Conservation (phyloP, 1,139 yeast genomes). For the Yamadazyma triangularis region DNA sequence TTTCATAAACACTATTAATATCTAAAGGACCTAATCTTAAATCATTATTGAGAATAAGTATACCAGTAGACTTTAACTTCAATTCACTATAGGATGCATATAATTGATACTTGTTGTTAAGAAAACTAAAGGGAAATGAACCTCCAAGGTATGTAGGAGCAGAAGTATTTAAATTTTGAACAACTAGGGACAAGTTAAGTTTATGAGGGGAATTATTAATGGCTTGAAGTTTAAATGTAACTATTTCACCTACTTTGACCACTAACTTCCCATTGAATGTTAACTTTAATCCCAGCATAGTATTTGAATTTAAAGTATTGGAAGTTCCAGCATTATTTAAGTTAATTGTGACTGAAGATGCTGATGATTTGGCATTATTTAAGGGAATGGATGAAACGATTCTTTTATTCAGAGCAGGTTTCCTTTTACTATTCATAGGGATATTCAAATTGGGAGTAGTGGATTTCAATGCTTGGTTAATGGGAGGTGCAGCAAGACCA, state of each 20-base stretch:
- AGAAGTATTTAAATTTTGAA: constrained; percentile 24
- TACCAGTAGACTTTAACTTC: constrained; percentile 39
- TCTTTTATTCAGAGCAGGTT: background rate
- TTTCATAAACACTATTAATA: constrained; percentile 59
- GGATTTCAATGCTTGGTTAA: constrained; percentile 32
- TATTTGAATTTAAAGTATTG: constrained; percentile 21
- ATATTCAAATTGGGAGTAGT: constrained; percentile 1
- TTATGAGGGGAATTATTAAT: constrained; percentile 51
- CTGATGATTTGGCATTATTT: constrained; percentile 1
- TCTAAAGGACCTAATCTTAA: constrained; percentile 61
- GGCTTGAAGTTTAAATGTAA: constrained; percentile 64
- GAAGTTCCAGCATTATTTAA: constrained; percentile 18
- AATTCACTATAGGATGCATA: constrained; percentile 31
- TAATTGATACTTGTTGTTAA: constrained; percentile 23
- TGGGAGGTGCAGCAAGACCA: constrained; percentile 44
- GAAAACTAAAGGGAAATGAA: background rate
- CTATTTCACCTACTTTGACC: constrained; percentile 56
- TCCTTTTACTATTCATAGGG: no score
- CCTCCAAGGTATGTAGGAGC: background rate
- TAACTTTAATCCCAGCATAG: constrained; percentile 48
- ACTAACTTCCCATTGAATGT: constrained; percentile 63
- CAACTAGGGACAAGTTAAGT: constrained; percentile 41
- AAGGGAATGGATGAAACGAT: background rate
- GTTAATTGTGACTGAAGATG: constrained; percentile 44
- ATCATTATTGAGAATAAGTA: constrained; percentile 63